phyloP scores from a whole-genome alignment of 2,329 filamentous ascomycete genomes.

The Curvularia lunata region DNA sequence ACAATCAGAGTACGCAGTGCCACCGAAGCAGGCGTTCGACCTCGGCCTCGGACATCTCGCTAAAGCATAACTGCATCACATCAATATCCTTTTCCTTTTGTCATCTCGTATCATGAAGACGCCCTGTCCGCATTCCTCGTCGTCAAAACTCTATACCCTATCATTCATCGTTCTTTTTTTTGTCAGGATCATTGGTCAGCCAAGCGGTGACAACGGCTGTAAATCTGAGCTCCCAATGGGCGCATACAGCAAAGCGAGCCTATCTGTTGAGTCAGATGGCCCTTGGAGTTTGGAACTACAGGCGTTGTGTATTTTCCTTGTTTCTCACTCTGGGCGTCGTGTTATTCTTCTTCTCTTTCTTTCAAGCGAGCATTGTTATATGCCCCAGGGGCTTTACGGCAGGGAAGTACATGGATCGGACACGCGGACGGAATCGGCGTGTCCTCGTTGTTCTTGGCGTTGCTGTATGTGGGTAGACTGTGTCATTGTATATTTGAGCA shows the following conservation, averaged over 20 bases:
- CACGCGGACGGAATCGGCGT: neutral
- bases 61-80: neutral
- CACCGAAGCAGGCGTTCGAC: slow-evolving; percentile 28
- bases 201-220: slow-evolving; percentile 3
- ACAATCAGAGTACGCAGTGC: slow-evolving; percentile 35
- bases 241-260: slow-evolving; percentile 2
- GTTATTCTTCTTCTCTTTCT: neutral
- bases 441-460: slow-evolving; percentile 7
- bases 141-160: slow-evolving; percentile 13
- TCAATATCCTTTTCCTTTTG: neutral
- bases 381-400: neutral
- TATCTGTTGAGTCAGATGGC: slow-evolving; percentile 4
- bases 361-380: slow-evolving; percentile 12
- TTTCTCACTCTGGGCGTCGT: neutral
- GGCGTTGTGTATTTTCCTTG: slow-evolving; percentile 8
- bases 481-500: slow-evolving; percentile 5
- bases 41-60: slow-evolving; percentile 14
- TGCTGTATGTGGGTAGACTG: neutral
- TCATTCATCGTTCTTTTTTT: slow-evolving; percentile 7
- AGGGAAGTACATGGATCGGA: slow-evolving; percentile 8
- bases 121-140: neutral
- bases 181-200: slow-evolving; percentile 1
- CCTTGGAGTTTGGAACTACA: neutral
- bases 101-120: slow-evolving; percentile 2
- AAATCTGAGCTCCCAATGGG: slow-evolving; percentile 2